These are phyloP conservation scores for Toxoplasma gondii DNA, from an alignment of 169 alveolate genomes.

Conservation along the genomic window DNA sequence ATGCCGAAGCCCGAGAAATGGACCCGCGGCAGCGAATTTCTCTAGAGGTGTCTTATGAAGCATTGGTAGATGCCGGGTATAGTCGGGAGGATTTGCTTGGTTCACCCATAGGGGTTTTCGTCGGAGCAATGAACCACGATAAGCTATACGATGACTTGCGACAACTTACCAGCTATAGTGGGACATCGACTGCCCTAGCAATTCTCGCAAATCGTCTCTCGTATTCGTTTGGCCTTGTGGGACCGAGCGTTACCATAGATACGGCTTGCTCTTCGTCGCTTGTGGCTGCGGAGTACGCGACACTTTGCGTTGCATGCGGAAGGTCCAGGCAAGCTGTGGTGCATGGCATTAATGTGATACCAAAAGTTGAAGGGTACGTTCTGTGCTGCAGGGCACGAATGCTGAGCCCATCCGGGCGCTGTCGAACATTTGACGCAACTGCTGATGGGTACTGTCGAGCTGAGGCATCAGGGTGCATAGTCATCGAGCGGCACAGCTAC, in stretches of 20 bases:
- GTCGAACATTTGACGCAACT: slow-evolving; percentile 74
- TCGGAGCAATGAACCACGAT: slow-evolving; percentile 67
- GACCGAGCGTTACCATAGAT: slow-evolving; percentile 69
- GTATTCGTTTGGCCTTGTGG: slow-evolving; percentile 68
- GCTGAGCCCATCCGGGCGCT: slow-evolving; percentile 71
- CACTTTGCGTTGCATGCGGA: neutral
- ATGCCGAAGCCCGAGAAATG: slow-evolving; percentile 70
- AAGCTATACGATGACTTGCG: slow-evolving; percentile 59
- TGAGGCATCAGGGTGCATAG: slow-evolving; percentile 77
- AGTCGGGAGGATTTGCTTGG: slow-evolving; percentile 23
- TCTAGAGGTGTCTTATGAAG: slow-evolving; percentile 70
- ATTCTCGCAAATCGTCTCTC: slow-evolving; percentile 71
- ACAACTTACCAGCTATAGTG: slow-evolving; percentile 36
- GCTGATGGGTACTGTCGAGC: slow-evolving; percentile 78
- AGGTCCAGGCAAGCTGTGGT: slow-evolving; percentile 64
- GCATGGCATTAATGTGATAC: slow-evolving; percentile 71
- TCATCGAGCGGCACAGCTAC: slow-evolving; percentile 51
- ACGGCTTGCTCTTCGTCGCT: slow-evolving; percentile 74
- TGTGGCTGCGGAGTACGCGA: slow-evolving; percentile 69
- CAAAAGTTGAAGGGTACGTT: slow-evolving; percentile 57
- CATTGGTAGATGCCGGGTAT: slow-evolving; percentile 56
- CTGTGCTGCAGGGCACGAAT: slow-evolving; percentile 72
- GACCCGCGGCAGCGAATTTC: slow-evolving; percentile 74
- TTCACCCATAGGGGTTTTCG: slow-evolving; percentile 46
- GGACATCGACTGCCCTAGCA: slow-evolving; percentile 65